Percentiles rank a stretch among this genome's conserved stretches.
Evolutionary conservation across 371 early-diverging fungal genomes (phyloP).

Genomic region (Batkoa obscura): DNA sequence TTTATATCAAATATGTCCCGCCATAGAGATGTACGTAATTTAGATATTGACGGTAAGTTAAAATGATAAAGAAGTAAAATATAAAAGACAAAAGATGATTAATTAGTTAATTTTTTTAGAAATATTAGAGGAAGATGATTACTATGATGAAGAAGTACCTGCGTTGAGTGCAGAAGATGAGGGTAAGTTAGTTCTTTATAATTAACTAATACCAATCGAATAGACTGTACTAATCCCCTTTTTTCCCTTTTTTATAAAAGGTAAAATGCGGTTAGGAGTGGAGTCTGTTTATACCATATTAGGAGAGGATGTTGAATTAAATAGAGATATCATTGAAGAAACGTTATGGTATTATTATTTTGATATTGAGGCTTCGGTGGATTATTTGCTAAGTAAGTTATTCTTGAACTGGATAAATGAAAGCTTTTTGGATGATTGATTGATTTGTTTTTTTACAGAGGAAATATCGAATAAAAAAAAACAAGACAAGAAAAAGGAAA

Average conservation of each 20-base stretch:
- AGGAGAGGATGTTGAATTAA: slow-evolving; percentile 22
- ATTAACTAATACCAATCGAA: neutral
- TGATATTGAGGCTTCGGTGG: slow-evolving; percentile 28
- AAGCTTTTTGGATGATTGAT: neutral
- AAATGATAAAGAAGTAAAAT: neutral
- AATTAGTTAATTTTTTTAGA: slow-evolving; percentile 14
- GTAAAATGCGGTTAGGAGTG: slow-evolving; percentile 26
- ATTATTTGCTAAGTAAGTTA: slow-evolving; percentile 32
- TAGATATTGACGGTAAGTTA: slow-evolving; percentile 39
- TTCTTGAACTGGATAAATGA: neutral
- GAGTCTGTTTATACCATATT: slow-evolving; percentile 25
- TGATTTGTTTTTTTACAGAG: neutral
- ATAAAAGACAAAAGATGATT: neutral
- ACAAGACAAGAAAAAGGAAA: neutral
- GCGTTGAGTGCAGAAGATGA: slow-evolving; percentile 6
- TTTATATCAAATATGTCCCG: slow-evolving; percentile 32
- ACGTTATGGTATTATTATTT: slow-evolving; percentile 43
- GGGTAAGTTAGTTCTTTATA: slow-evolving; percentile 2
- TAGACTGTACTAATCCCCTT: neutral
- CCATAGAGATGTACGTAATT: slow-evolving; percentile 46
- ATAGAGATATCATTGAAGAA: slow-evolving; percentile 35
- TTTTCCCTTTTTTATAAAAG: slow-evolving; percentile 7
- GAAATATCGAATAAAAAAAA: slow-evolving; percentile 9
- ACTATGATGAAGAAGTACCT: slow-evolving; percentile 24
- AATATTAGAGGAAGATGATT: slow-evolving; percentile 34